Evolutionary conservation across 108 stramenopile species (phyloP).

Genomic region (Craspedostauros australis): DNA sequence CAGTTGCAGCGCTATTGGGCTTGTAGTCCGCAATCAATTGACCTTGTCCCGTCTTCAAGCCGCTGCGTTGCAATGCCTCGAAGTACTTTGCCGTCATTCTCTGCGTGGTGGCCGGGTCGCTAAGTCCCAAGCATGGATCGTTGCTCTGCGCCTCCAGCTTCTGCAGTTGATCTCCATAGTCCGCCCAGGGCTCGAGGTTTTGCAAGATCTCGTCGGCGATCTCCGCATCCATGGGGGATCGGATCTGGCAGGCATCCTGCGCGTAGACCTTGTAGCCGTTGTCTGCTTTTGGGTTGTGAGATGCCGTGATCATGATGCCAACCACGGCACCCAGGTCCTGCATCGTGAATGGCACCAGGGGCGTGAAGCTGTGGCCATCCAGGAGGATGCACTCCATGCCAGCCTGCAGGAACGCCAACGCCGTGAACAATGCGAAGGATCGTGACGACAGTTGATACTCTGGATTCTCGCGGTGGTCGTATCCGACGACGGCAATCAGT

Average conservation of each 20-base stretch:
- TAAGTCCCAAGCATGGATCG: constrained; percentile 49
- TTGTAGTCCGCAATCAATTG: not conserved
- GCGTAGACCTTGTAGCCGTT: constrained; percentile 98
- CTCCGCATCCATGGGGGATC: constrained; percentile 82
- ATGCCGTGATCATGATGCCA: constrained; percentile 97
- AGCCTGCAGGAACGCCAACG: constrained; percentile 70
- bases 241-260: constrained; percentile 92
- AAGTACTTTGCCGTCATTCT: constrained; percentile 53
- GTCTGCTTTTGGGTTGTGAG: constrained; percentile 97
- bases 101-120: constrained; percentile 16
- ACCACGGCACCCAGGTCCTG: constrained; percentile 41
- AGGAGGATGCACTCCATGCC: constrained; percentile 81
- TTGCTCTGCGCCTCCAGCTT: constrained; percentile 9
- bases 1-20: not conserved
- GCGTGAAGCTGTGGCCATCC: constrained; percentile 84
- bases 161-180: constrained; percentile 49
- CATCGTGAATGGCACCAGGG: constrained; percentile 79
- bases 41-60: constrained; percentile 41
- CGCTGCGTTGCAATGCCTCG: constrained; percentile 45
- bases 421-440: constrained; percentile 83
- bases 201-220: constrained; percentile 80
- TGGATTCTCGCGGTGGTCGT: constrained; percentile 82
- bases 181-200: constrained; percentile 85
- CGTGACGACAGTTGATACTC: constrained; percentile 64
- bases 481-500: constrained; percentile 78